These are phyloP conservation scores for Cystofilobasidium capitatum DNA, from an alignment of 768 basidiomycete genomes.

Conservation along the genomic window DNA sequence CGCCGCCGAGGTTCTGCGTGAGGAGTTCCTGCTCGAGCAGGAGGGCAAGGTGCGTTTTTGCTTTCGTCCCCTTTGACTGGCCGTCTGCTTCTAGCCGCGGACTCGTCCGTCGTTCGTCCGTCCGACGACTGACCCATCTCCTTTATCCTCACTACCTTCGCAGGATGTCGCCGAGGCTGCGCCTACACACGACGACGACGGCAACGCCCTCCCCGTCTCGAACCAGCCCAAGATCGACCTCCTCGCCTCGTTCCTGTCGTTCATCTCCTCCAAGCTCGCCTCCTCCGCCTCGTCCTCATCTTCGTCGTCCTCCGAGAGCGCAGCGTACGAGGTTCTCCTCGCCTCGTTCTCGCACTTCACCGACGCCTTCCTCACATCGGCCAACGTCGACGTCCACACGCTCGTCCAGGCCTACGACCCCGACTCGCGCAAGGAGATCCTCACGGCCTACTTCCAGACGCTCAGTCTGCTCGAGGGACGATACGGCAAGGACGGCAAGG, in stretches of 20 bases:
- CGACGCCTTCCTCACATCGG: slow-evolving; percentile 52
- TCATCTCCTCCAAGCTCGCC: slow-evolving; percentile 54
- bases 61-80: neutral
- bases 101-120: neutral
- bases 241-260: slow-evolving; percentile 69
- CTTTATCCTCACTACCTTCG: slow-evolving; percentile 33
- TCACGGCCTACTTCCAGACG: slow-evolving; percentile 69
- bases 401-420: slow-evolving; percentile 64
- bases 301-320: slow-evolving; percentile 44
- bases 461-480: slow-evolving; percentile 58
- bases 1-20: slow-evolving; percentile 77
- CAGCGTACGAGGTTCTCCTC: slow-evolving; percentile 49
- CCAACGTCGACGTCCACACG: slow-evolving; percentile 66
- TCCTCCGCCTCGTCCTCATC: slow-evolving; percentile 43
- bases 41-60: slow-evolving; percentile 24
- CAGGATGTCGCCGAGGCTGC: slow-evolving; percentile 40
- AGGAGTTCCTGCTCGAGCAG: slow-evolving; percentile 60
- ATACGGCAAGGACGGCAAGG: slow-evolving; percentile 43
- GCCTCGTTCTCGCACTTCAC: slow-evolving; percentile 71
- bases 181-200: slow-evolving; percentile 47
- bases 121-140: neutral
- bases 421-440: slow-evolving; percentile 64
- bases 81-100: neutral
- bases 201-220: slow-evolving; percentile 39
- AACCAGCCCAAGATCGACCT: slow-evolving; percentile 66